Conservation (phyloP, 2,329 filamentous ascomycete genomes). For the Metarhizium robertsii region DNA sequence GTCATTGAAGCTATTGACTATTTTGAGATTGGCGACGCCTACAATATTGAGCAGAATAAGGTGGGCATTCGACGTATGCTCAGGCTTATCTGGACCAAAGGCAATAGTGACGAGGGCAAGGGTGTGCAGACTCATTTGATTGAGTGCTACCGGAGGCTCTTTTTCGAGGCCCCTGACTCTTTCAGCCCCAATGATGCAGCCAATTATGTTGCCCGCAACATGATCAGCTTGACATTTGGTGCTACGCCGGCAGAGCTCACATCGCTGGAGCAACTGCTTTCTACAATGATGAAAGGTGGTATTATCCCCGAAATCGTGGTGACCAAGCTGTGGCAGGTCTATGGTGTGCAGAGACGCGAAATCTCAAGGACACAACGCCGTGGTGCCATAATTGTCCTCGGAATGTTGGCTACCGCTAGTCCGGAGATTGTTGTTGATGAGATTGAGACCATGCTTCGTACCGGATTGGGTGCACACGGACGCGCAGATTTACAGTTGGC, state of each 20-base stretch:
- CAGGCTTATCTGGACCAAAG: conserved; percentile 96
- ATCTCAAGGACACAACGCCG: conserved; percentile 86
- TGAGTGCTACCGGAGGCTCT: conserved; percentile 90
- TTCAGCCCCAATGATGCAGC: conserved; percentile 85
- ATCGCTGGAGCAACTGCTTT: conserved; percentile 86
- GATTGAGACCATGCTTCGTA: conserved; percentile 87
- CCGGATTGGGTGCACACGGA: conserved; percentile 75
- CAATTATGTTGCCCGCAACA: conserved; percentile 93
- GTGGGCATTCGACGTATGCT: conserved; percentile 91
- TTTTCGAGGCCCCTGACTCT: conserved; percentile 87
- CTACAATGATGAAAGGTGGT: conserved; percentile 94
- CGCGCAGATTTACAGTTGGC: conserved; percentile 78
- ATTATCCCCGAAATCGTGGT: conserved; percentile 80
- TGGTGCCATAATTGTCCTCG: conserved; percentile 89
- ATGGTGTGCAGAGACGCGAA: conserved; percentile 85
- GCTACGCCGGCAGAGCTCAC: conserved; percentile 92
- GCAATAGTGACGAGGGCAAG: conserved; percentile 97
- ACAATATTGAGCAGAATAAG: conserved; percentile 91
- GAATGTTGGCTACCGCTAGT: conserved; percentile 90
- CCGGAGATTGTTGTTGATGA: conserved; percentile 90
- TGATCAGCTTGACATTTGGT: conserved; percentile 97
- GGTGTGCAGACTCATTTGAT: conserved; percentile 95
- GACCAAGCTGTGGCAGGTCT: conserved; percentile 93
- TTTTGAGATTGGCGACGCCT: conserved; percentile 89
- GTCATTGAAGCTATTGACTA: conserved; percentile 99